Base-by-base conservation (phyloP, 805 yeast genomes). In the Schwanniomyces pseudopolymorphus region DNA sequence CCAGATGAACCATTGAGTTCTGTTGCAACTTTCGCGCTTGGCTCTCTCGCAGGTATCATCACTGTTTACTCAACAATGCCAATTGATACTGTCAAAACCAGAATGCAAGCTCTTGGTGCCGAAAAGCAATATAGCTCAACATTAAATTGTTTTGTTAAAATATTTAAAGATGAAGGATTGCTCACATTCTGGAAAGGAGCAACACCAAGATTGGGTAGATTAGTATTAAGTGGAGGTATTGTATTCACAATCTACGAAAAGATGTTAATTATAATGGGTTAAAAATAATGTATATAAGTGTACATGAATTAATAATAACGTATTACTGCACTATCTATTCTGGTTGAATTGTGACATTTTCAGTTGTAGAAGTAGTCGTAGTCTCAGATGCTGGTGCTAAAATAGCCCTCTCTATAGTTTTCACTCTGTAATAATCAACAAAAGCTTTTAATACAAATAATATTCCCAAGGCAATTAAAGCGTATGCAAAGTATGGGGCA, bases 121-220 rank as follows among this genome's bases (percentile, higher is more conserved):
- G 77, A 78, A 42, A 75, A 77, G 56, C 67, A 77, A 59, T 94
- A 92, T 69, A 64, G 78, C 1, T 81, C 90, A 40, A 91, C 97
- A 0, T 17, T 85, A 35, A 80, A 92, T 68, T 92, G 98, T 67
- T 91, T 95, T 57, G 79, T 70, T 16, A 83, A 79, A 52, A 84
- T 94, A 43, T 85, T 87, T 66, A 84, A 73, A 60, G 85, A 92
- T 45, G 99, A 92, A 69, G 99, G 99, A 8, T 70, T 91, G 53
- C 71, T 80, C 60, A 87, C 97, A 4, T 89, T 90, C 70, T 92
- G 99, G 99, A 89, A 89, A 69, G 99, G 99, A 51, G 96, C 98
- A 28, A 94, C 98, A 2, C 98, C 99, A 39, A 79, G 99, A 62
- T 74, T 92, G 50, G 98, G 98, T 5, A 81, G 99, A 58, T 77